Percentiles rank a stretch among this genome's conserved stretches.
Conservation (phyloP, 306 rosid species). For the Rosa rugosa region DNA sequence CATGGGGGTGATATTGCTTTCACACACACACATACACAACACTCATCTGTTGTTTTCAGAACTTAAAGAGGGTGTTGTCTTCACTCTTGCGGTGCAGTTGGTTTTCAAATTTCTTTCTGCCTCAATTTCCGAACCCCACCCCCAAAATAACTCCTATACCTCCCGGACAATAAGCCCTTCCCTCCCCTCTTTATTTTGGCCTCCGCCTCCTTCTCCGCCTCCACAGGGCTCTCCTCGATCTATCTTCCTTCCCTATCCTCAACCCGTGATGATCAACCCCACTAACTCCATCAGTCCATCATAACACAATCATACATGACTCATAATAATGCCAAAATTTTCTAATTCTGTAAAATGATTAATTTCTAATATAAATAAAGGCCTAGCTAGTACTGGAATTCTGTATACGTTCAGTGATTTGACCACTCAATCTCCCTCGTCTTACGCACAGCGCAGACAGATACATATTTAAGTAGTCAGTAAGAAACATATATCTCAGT, state of each 20-base stretch:
- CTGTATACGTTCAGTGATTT: conserved; percentile 54
- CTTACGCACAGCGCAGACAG: conserved; percentile 59
- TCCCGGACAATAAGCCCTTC: conserved; percentile 36
- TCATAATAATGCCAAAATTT: conserved; percentile 17
- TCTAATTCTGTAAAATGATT: background rate
- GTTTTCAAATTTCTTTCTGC: conserved; percentile 17
- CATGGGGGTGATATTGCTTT: conserved; percentile 99
- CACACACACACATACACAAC: conserved; percentile 39
- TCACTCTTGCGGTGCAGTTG: conserved; percentile 10
- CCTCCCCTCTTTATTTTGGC: background rate
- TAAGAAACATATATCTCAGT: conserved; percentile 55
- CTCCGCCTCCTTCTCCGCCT: conserved; percentile 38
- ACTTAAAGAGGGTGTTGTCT: conserved; percentile 79
- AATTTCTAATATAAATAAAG: background rate
- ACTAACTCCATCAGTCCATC: conserved; percentile 48
- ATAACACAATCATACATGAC: conserved; percentile 40
- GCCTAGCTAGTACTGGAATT: background rate
- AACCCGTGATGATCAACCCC: conserved; percentile 32
- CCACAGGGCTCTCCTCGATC: conserved; percentile 42
- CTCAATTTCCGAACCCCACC: conserved; percentile 63
- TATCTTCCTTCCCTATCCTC: conserved; percentile 22
- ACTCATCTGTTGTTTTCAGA: conserved; percentile 76
- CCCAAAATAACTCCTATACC: conserved; percentile 13
- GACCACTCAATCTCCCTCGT: conserved; percentile 81
- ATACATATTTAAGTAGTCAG: conserved; percentile 59